phyloP scores from a whole-genome alignment of 2,329 filamentous ascomycete genomes.

The Neoscytalidium dimidiatum region DNA sequence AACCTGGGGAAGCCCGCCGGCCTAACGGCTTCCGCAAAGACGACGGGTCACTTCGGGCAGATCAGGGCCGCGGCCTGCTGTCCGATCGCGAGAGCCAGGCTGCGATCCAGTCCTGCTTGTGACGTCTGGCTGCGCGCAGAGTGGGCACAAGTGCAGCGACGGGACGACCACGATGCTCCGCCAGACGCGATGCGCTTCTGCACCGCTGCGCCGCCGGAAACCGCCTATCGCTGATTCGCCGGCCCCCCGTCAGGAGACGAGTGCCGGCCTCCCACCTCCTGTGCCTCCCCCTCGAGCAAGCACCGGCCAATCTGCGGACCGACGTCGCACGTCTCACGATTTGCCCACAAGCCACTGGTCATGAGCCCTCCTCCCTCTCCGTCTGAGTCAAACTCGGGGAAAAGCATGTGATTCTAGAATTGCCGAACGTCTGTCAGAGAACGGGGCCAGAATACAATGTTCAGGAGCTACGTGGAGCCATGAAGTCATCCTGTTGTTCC shows the following conservation, averaged over 20 bases:
- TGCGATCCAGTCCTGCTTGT: not conserved
- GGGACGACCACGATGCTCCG: no score
- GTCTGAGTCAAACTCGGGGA: not conserved
- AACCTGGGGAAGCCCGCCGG: constrained; percentile 5
- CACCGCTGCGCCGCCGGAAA: not conserved
- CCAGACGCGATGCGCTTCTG: not conserved
- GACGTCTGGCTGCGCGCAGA: not conserved
- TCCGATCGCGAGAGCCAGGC: not conserved
- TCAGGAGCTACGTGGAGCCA: not conserved
- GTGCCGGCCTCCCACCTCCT: not conserved
- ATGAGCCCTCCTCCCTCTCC: not conserved
- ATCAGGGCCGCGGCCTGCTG: not conserved
- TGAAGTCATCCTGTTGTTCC: not conserved
- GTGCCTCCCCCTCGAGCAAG: not conserved
- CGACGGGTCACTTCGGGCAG: constrained; percentile 12
- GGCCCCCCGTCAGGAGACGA: constrained; percentile 7
- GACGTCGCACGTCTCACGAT: constrained; percentile 7
- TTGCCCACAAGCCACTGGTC: constrained; percentile 4
- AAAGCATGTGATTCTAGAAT: not conserved
- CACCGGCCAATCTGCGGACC: constrained; percentile 5
- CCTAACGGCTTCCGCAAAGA: constrained; percentile 12
- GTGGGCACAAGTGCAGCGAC: not conserved
- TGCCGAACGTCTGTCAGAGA: not conserved
- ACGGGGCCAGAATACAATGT: not conserved
- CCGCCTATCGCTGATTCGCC: not conserved